phyloP scores from a whole-genome alignment of 2,329 filamentous ascomycete genomes.

The Phyllachora maydis region DNA sequence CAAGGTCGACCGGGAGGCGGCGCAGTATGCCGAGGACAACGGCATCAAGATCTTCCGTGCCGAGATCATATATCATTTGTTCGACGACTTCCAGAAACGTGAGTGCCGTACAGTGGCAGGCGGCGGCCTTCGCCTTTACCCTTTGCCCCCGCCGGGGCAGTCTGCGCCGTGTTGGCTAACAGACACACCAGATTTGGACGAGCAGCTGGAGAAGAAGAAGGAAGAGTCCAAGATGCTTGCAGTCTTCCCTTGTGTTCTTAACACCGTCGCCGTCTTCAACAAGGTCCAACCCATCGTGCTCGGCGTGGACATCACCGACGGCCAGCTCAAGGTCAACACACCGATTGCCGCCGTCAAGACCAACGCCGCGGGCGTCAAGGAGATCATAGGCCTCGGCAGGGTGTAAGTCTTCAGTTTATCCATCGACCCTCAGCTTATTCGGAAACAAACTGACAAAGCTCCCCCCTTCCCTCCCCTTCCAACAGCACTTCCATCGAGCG shows the following conservation, averaged over 20 bases:
- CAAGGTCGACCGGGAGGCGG: slow-evolving; percentile 94
- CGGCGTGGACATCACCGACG: slow-evolving; percentile 88
- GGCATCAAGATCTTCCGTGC: slow-evolving; percentile 97
- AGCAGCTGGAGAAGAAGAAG: slow-evolving; percentile 77
- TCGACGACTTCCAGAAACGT: slow-evolving; percentile 88
- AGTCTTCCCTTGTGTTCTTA: slow-evolving; percentile 89
- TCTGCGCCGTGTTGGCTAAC: too few species aligned
- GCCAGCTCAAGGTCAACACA: slow-evolving; percentile 68
- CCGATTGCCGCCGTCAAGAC: slow-evolving; percentile 74
- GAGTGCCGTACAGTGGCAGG: too few species aligned
- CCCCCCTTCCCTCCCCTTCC: too few species aligned
- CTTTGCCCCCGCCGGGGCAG: too few species aligned
- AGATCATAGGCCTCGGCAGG: slow-evolving; percentile 70
- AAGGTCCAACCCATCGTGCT: slow-evolving; percentile 92
- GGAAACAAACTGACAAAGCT: background rate
- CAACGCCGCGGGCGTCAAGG: slow-evolving; percentile 64
- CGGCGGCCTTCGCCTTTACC: too few species aligned
- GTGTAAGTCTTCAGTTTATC: slow-evolving; percentile 58
- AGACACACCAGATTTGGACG: slow-evolving; percentile 89
- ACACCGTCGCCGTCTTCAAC: slow-evolving; percentile 88
- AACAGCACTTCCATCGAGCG: slow-evolving; percentile 86
- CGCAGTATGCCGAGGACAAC: slow-evolving; percentile 75
- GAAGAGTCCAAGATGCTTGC: slow-evolving; percentile 90
- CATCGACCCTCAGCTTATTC: background rate
- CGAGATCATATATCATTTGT: slow-evolving; percentile 97